Conservation (phyloP, 129 eudicot species). For the Scalesia atractyloides region DNA sequence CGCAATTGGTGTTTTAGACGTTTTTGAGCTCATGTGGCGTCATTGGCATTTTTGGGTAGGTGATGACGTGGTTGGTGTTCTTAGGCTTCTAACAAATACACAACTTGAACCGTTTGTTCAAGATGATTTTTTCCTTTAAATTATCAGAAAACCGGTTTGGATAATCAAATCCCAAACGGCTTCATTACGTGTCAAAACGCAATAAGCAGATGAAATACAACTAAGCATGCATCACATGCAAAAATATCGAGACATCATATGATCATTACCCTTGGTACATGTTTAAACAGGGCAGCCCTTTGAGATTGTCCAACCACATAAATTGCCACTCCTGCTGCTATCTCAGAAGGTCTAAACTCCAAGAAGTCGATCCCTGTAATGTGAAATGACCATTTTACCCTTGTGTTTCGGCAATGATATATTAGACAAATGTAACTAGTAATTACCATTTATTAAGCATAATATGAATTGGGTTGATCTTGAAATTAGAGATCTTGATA, state of each 20-base stretch:
- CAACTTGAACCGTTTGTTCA: not conserved
- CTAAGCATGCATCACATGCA: conserved; percentile 16
- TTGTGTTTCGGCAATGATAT: conserved; percentile 5
- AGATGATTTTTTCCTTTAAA: not conserved
- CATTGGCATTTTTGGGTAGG: too few relatives aligned
- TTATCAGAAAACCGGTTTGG: not conserved
- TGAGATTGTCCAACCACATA: conserved; percentile 51
- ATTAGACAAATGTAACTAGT: not conserved
- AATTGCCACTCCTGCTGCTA: conserved; percentile 82
- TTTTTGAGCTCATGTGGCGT: too few relatives aligned
- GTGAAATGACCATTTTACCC: conserved; percentile 29
- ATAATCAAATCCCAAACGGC: not conserved
- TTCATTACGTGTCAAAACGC: not conserved
- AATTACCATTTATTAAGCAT: conserved; percentile 53
- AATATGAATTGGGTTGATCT: conserved; percentile 62
- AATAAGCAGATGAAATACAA: conserved; percentile 8
- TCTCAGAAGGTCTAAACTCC: conserved; percentile 78
- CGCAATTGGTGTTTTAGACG: too few relatives aligned
- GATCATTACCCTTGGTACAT: conserved; percentile 56
- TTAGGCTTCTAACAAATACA: too few relatives aligned
- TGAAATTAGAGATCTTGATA: conserved; percentile 38
- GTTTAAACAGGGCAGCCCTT: conserved; percentile 39
- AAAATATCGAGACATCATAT: conserved; percentile 19
- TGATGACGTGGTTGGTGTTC: too few relatives aligned
- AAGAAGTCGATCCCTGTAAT: conserved; percentile 68